Conservation (phyloP, 2,329 filamentous ascomycete genomes). For the Aspergillus transmontanensis region DNA sequence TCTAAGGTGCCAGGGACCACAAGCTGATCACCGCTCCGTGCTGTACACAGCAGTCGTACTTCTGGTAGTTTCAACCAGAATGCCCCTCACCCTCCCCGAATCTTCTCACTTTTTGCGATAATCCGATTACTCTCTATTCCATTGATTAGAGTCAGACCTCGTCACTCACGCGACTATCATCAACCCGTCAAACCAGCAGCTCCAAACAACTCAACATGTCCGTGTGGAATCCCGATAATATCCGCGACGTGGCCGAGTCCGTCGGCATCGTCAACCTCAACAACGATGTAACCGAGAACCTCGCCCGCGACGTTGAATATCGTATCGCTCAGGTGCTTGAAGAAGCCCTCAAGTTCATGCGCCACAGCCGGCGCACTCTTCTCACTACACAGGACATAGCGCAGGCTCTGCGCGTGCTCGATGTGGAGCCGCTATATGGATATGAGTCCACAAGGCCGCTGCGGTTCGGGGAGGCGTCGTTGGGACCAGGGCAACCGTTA, state of each 20-base stretch:
- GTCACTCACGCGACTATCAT: not conserved
- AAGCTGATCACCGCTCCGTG: not conserved
- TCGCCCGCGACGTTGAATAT: slow-evolving; percentile 94
- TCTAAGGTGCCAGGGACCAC: not conserved
- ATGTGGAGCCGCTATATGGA: slow-evolving; percentile 93
- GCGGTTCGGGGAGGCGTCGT: slow-evolving; percentile 87
- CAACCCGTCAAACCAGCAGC: not conserved
- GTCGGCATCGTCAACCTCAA: slow-evolving; percentile 80
- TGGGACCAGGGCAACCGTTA: slow-evolving; percentile 89
- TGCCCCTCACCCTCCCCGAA: not conserved
- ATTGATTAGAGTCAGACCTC: not conserved
- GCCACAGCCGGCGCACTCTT: slow-evolving; percentile 80
- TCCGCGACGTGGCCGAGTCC: slow-evolving; percentile 93
- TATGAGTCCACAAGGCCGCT: slow-evolving; percentile 91
- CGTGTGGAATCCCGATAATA: slow-evolving; percentile 95
- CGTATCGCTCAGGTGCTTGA: slow-evolving; percentile 90
- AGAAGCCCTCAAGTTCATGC: slow-evolving; percentile 95
- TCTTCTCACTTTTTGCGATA: not conserved
- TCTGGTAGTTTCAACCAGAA: not conserved
- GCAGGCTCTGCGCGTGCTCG: slow-evolving; percentile 79
- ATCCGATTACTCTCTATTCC: not conserved
- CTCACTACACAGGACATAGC: slow-evolving; percentile 88
- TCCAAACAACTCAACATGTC: slow-evolving; percentile 48
- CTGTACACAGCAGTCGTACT: not conserved
- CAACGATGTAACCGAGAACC: slow-evolving; percentile 82